phyloP scores from a whole-genome alignment of 1,284 basidiomycete species.

The Austroboletus sp. region DNA sequence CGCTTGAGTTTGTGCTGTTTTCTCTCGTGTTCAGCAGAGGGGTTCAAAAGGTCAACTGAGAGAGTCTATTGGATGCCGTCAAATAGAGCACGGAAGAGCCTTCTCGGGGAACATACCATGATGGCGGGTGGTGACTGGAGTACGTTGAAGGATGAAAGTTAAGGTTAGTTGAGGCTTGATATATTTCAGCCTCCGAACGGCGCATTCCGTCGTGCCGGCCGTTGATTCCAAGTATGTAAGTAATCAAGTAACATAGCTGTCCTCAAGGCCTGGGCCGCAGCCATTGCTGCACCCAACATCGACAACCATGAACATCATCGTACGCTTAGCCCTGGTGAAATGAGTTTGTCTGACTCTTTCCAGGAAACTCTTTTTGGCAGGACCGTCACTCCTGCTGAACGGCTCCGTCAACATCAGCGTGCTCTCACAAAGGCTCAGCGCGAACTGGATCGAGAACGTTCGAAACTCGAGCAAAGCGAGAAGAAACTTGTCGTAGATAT shows the following conservation, averaged over 20 bases:
- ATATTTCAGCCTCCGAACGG: conserved; percentile 21
- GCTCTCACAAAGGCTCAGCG: conserved; percentile 93
- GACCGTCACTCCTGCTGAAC: conserved; percentile 90
- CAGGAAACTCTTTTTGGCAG: conserved; percentile 93
- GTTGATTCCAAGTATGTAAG: not conserved
- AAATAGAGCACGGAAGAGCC: conserved; percentile 1
- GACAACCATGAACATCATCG: conserved; percentile 65
- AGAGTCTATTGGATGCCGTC: conserved; percentile 63
- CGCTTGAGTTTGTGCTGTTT: conserved; percentile 98
- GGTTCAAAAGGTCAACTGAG: conserved; percentile 97
- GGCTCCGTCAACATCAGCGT: conserved; percentile 92
- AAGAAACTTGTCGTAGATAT: conserved; percentile 92
- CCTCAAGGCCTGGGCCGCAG: conserved; percentile 9
- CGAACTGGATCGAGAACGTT: conserved; percentile 91
- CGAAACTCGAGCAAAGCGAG: conserved; percentile 91
- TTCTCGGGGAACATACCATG: conserved; percentile 15
- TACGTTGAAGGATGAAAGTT: conserved; percentile 18
- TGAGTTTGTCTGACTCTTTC: conserved; percentile 8
- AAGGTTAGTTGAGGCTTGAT: conserved; percentile 20
- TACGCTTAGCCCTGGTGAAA: conserved; percentile 32
- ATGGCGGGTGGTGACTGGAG: conserved; percentile 23
- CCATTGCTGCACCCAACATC: conserved; percentile 13
- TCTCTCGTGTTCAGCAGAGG: conserved; percentile 79
- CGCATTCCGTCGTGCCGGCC: conserved; percentile 7
- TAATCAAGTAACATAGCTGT: too few relatives aligned